Evolutionary conservation across 2,329 filamentous ascomycete genomes (phyloP).

Genomic region (Lasiodiplodia hormozganensis): DNA sequence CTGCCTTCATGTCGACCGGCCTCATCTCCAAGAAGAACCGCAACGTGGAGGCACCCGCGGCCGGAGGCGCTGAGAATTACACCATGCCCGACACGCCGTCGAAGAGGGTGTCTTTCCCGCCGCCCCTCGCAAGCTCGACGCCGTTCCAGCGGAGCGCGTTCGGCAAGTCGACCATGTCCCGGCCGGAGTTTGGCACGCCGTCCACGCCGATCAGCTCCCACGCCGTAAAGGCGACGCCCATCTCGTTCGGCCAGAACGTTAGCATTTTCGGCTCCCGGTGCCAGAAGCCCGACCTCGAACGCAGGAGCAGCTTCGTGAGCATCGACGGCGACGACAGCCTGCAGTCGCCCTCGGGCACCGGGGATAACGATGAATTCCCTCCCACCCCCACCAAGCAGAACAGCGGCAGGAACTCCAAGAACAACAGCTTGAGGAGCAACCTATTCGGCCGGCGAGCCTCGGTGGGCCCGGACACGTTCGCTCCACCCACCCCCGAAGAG

Average conservation of each 20-base stretch:
- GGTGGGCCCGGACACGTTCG: slow-evolving; percentile 56
- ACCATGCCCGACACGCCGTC: slow-evolving; percentile 94
- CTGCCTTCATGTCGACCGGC: slow-evolving; percentile 92
- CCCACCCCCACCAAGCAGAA: slow-evolving; percentile 88
- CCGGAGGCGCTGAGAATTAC: slow-evolving; percentile 61
- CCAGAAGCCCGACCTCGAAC: slow-evolving; percentile 48
- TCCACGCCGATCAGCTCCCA: slow-evolving; percentile 79
- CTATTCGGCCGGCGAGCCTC: slow-evolving; percentile 57
- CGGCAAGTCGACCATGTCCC: slow-evolving; percentile 67
- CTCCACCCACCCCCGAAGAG: slow-evolving; percentile 43
- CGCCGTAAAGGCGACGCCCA: slow-evolving; percentile 66
- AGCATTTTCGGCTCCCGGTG: slow-evolving; percentile 63
- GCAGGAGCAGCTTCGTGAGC: slow-evolving; percentile 77
- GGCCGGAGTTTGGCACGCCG: slow-evolving; percentile 78
- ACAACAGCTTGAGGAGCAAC: slow-evolving; percentile 59
- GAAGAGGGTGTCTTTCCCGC: slow-evolving; percentile 83
- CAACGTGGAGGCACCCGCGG: slow-evolving; percentile 69
- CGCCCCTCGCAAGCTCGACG: slow-evolving; percentile 62
- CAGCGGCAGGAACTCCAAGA: slow-evolving; percentile 54
- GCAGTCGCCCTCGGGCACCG: slow-evolving; percentile 62
- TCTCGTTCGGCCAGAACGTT: slow-evolving; percentile 70
- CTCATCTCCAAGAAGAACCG: slow-evolving; percentile 94
- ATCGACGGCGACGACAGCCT: slow-evolving; percentile 78
- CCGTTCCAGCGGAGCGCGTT: slow-evolving; percentile 60
- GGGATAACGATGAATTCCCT: slow-evolving; percentile 77